A percentile compares a stretch with the other conserved stretches of the same genome.
These are phyloP conservation scores for Alisma plantagoaquatica DNA, from an alignment of 106 monocot genomes.

Conservation along the genomic window DNA sequence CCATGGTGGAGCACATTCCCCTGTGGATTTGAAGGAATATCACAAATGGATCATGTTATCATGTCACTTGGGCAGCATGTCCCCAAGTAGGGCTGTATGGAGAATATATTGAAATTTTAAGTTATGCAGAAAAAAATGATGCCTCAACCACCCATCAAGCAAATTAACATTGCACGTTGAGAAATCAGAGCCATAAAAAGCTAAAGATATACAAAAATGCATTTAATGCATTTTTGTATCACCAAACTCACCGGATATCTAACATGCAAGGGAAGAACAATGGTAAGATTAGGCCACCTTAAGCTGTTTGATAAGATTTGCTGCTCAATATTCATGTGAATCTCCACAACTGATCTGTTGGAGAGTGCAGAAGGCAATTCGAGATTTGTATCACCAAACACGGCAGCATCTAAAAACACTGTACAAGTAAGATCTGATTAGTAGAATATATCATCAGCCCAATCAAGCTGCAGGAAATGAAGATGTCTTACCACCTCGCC, in stretches of 20 bases:
- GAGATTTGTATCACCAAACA: conserved; percentile 81
- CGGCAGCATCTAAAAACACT: conserved; percentile 64
- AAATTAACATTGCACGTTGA: not conserved
- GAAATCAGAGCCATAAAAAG: not conserved
- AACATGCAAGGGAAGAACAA: conserved; percentile 75
- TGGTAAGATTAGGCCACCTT: conserved; percentile 14
- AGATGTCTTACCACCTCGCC: conserved; percentile 25
- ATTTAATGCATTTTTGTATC: not conserved
- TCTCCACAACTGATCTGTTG: conserved; percentile 60
- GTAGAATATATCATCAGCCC: too few species aligned
- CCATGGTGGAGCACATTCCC: not conserved
- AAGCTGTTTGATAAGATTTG: not conserved
- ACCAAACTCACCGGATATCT: conserved; percentile 73
- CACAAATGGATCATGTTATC: too few species aligned
- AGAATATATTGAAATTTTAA: too few species aligned
- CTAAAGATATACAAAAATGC: not conserved
- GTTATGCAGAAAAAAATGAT: not conserved
- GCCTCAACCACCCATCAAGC: not conserved
- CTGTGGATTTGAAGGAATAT: too few species aligned
- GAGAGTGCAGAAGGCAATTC: conserved; percentile 87
- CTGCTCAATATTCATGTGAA: conserved; percentile 37
- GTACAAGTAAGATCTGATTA: conserved; percentile 13
- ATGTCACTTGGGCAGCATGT: too few species aligned
- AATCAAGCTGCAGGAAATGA: too few species aligned
- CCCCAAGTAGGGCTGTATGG: too few species aligned